These are phyloP conservation scores for Boletus huronensis DNA, from an alignment of 768 basidiomycete species.

Conservation along the genomic window DNA sequence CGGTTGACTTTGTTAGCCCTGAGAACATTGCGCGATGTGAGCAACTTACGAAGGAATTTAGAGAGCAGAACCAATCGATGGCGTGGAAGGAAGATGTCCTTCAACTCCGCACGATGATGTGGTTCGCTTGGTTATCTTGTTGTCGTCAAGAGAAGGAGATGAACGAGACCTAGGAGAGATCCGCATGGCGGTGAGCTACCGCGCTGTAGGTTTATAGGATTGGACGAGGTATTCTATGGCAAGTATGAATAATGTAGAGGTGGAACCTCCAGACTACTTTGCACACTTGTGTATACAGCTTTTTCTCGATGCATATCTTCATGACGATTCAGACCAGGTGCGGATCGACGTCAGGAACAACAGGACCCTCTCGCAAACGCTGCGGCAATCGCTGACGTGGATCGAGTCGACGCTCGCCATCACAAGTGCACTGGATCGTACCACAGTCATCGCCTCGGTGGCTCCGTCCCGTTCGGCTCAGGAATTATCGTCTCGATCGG, in stretches of 20 bases:
- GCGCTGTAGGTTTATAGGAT: conserved; percentile 22
- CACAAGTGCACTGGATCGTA: too few species aligned
- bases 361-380: too few species aligned
- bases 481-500: too few species aligned
- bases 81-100: conserved; percentile 95
- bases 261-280: conserved; percentile 23
- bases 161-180: conserved; percentile 26
- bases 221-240: conserved; percentile 27
- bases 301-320: conserved; percentile 18
- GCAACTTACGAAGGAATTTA: conserved; percentile 81
- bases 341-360: not conserved
- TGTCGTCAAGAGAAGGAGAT: conserved; percentile 44
- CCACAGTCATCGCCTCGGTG: too few species aligned
- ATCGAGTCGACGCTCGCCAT: not conserved
- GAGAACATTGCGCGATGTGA: conserved; percentile 89
- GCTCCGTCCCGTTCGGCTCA: too few species aligned
- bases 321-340: not conserved
- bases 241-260: conserved; percentile 25
- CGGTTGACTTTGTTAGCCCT: conserved; percentile 91
- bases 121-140: conserved; percentile 87
- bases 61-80: conserved; percentile 82
- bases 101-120: conserved; percentile 89
- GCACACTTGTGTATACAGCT: conserved; percentile 28
- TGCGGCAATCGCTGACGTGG: not conserved
- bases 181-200: not conserved